Evolutionary conservation across 2,329 filamentous ascomycete species (phyloP), one percentile per base, ranked within the genome.

Genomic region (Botrytis cinerea): DNA sequence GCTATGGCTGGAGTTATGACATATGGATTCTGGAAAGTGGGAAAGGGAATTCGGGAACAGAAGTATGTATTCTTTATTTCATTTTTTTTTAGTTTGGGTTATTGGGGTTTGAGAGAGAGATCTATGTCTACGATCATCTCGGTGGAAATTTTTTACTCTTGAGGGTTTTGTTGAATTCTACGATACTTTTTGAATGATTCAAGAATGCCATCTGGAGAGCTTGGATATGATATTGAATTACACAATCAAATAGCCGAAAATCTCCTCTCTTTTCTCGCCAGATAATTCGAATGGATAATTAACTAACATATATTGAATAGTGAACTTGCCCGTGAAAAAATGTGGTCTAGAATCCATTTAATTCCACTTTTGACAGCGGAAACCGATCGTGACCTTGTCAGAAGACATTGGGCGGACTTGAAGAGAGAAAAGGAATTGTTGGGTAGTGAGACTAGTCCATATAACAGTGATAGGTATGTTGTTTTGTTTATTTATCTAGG

Each of bases 261-360:
- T 16, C 48, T 12, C 25, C 14, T 54, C 4, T 54, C 22, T 54
- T 14, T 25, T 25, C 48, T 54, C 25, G 2, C n/a, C 12, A 16
- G 59, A 61, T 22, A 25, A 6, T 14, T 25, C 12, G 18, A 14
- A 16, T 51, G 40, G 8, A 60, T 43, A 71, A 43, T 8, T 59
- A 9, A 57, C 75, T 76, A 57, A 76, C 66, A 48, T n/a, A 40
- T 73, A 25, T 46, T 18, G 45, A 59, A 73, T 80, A 98, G 95
- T 81, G 96, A 99, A 84, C 91, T 97, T 78, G 93, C 91, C 76
- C 93, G 96, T 80, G 96, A 99, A 82, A 99, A 98, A 87, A 96
- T 97, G 90, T 99, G 96, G 96, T 90, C 93, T 75, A 92, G 96
- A 82, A 97, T 99, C 84, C 90, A 98, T 85, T 88, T 99, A 77